Base-by-base conservation (phyloP, 352 stramenopile species). In the Globisporangium canariense region DNA sequence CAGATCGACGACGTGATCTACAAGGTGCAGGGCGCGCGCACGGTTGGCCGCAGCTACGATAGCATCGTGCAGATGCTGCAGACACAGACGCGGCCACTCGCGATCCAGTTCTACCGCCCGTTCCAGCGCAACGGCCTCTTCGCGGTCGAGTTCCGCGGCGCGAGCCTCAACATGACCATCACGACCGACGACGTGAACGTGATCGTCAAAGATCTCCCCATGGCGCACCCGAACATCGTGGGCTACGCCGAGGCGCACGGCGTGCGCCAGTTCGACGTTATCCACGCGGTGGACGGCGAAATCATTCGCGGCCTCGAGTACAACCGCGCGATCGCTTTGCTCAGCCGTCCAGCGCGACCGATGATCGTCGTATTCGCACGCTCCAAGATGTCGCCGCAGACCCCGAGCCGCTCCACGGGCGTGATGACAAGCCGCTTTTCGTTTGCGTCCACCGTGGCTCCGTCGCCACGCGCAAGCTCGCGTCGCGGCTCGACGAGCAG, bases 111-210 rank as follows among this genome's bases (percentile, higher is more conserved):
- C 63, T 94, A 92, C 67, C 86, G 86, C 8, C 86, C 86, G 3
- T 83, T 91, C 56, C 66, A 70, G 40, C 86, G 86, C 45, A 81
- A 94, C n/a, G 86, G 86, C 3, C 73, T 94, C 45, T 91, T 89
- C 60, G 86, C 86, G 18, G 86, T 94, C 52, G 86, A 94, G 49
- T 94, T 94, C 70, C 83, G 83, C 28, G 79, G 76, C 7, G 22
- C 84, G 40, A 90, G 81, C 61, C 79, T 94, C 46, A 94, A 92
- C 60, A 91, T 94, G 80, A 94, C 86, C 1, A 93, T 94, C 68
- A 93, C 83, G 0, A 92, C 82, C 5, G 84, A 94, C 64, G 86
- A 94, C 59, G 72, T 83, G n/a, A 86, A 91, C 54, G 84, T 94
- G 8, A 90, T 94, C 51, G 86, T 94, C 25, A 93, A 90, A 53